Conservation (phyloP, 2,329 filamentous ascomycete species). For the Pyrenophora tritici-repentis region DNA sequence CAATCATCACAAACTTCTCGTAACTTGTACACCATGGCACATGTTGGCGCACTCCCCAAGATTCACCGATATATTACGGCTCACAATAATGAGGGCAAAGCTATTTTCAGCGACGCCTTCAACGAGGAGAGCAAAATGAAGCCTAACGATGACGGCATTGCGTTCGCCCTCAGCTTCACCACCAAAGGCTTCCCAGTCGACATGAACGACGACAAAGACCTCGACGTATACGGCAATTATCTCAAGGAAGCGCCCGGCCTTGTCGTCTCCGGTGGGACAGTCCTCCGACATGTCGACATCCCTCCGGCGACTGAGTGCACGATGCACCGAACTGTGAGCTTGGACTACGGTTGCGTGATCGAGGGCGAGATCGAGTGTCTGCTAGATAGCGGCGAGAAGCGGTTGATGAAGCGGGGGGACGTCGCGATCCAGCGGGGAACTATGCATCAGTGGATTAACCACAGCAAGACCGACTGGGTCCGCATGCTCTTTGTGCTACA, state of each 20-base stretch:
- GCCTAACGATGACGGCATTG: conserved; percentile 51
- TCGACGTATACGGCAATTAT: conserved; percentile 53
- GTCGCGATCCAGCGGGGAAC: conserved; percentile 48
- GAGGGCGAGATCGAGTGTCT: conserved; percentile 47
- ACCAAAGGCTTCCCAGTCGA: conserved; percentile 55
- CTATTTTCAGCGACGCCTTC: conserved; percentile 45
- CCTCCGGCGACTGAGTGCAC: conserved; percentile 40
- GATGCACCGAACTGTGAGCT: conserved; percentile 50
- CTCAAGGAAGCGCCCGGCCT: conserved; percentile 56
- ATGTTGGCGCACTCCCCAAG: conserved; percentile 37
- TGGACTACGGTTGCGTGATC: conserved; percentile 49
- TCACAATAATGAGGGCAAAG: conserved; percentile 44
- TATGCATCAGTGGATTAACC: conserved; percentile 49
- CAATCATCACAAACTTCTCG: not conserved
- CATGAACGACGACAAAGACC: conserved; percentile 53
- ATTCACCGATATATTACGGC: conserved; percentile 46
- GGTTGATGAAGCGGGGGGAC: conserved; percentile 45
- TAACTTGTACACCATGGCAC: conserved; percentile 33
- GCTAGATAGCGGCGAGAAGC: conserved; percentile 48
- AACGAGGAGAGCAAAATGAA: conserved; percentile 45
- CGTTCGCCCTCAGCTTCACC: conserved; percentile 57
- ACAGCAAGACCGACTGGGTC: conserved; percentile 40
- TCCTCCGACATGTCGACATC: conserved; percentile 51
- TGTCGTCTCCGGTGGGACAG: conserved; percentile 54
- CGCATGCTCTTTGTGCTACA: conserved; percentile 48